Evolutionary conservation across 305 asterid genomes (phyloP), one percentile per base, ranked within the genome.

Genomic region (Solanum hybrid): DNA sequence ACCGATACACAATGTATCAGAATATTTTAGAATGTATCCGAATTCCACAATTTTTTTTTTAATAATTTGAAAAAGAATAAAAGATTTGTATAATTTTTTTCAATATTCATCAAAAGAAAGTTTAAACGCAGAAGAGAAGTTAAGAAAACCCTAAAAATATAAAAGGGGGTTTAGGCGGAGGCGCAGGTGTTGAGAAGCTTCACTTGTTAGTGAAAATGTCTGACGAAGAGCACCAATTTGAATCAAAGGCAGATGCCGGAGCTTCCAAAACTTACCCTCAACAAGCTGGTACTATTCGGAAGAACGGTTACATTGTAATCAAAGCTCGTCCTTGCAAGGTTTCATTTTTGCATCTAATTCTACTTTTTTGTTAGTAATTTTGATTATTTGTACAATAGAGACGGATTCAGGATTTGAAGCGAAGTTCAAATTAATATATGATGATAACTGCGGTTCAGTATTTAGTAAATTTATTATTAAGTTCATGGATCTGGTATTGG

Each of bases 271-370:
- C 73, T 61, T 73, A 93, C 94, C 4, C 95, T 8, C 73, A 61
- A 61, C 73, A 93, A 89, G 95, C 94, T 87, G 96, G 96, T 11
- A 92, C 95, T 35, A 92, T 94, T 40, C 95, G 96, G 83, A 94
- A 94, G 92, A 91, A 86, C 85, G 95, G 96, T 16, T 88, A 94
- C 69, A 29, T 94, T 73, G 94, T 94, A 90, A 94, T 94, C 92
- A 94, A 93, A 81, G 89, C 67, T 90, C 92, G 96, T 57, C 96
- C 96, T n/a, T 94, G 96, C 95, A 94, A 93, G 95, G 96, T 94
- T 67, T 16, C 3, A 46, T 51, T 51, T 51, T 16, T 51, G 20
- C 9, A 16, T 51, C 8, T 51, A 16, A 51, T 51, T 51, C n/a
- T 51, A 16, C 67, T 16, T 51, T 51, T 74, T 74, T 28, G 36